These are phyloP conservation scores for Aspergillus tanneri DNA, from an alignment of 2,329 filamentous ascomycete species.

Conservation along the genomic window DNA sequence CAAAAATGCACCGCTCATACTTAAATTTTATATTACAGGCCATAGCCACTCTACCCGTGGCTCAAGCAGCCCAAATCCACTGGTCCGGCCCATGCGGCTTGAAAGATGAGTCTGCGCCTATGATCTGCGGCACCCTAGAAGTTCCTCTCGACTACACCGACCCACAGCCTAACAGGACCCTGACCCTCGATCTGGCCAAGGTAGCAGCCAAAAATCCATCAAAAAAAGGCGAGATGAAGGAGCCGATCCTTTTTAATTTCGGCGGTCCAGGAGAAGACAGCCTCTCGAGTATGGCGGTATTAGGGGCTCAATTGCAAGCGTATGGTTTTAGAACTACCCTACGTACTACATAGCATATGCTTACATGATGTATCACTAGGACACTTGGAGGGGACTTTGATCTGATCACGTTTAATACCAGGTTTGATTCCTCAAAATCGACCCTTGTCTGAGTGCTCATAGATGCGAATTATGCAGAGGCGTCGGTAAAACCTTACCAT, in stretches of 20 bases:
- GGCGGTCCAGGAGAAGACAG: constrained; percentile 32
- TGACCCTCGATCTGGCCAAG: constrained; percentile 29
- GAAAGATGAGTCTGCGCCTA: too few species aligned
- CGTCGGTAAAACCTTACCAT: constrained; percentile 1
- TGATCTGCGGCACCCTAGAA: constrained; percentile 33
- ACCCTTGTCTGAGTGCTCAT: too few species aligned
- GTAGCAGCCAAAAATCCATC: constrained; percentile 28
- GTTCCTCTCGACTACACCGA: constrained; percentile 39
- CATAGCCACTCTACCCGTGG: too few species aligned
- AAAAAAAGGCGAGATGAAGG: constrained; percentile 22
- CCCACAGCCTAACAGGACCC: constrained; percentile 17
- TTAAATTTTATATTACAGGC: too few species aligned
- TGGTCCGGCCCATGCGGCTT: too few species aligned
- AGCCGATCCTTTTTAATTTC: constrained; percentile 35
- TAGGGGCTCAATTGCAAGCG: not conserved
- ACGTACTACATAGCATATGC: not conserved
- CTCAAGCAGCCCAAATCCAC: too few species aligned
- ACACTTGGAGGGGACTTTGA: too few species aligned
- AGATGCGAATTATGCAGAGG: not conserved
- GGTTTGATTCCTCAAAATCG: too few species aligned
- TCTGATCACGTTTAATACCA: too few species aligned
- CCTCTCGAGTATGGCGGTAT: constrained; percentile 5
- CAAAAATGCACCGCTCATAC: too few species aligned
- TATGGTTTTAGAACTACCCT: too few species aligned
- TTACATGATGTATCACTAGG: too few species aligned